A percentile compares a stretch with the other conserved stretches of the same genome.
phyloP scores from a whole-genome alignment of 2,329 filamentous ascomycete species.

The Exophiala calicioides region DNA sequence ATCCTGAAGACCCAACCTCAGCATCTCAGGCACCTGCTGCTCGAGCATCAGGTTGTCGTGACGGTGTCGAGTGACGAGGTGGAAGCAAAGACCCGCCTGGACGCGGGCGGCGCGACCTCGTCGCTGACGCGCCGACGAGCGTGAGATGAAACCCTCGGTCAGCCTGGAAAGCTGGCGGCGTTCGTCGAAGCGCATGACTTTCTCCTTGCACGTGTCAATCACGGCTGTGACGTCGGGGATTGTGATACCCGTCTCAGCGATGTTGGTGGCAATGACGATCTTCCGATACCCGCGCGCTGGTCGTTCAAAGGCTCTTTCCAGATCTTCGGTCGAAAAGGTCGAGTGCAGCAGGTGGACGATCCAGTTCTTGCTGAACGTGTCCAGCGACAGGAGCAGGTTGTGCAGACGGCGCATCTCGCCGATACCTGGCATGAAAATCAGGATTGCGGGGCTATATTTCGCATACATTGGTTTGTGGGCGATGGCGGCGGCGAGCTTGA shows the following conservation, averaged over 20 bases:
- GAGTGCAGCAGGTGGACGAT: conserved; percentile 89
- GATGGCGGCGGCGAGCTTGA: conserved; percentile 75
- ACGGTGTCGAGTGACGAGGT: conserved; percentile 86
- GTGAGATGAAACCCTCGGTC: conserved; percentile 91
- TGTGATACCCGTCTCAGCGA: conserved; percentile 97
- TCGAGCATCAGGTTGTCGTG: conserved; percentile 74
- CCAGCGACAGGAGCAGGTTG: conserved; percentile 77
- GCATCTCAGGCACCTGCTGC: conserved; percentile 94
- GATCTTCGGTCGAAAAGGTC: conserved; percentile 91
- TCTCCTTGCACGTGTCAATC: conserved; percentile 93
- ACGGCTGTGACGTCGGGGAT: conserved; percentile 98
- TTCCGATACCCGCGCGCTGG: conserved; percentile 82
- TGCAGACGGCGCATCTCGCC: conserved; percentile 88
- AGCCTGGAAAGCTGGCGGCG: conserved; percentile 84
- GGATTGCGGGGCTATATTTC: conserved; percentile 80
- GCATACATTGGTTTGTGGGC: conserved; percentile 66
- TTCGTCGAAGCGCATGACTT: conserved; percentile 76
- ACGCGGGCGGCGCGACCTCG: conserved; percentile 93
- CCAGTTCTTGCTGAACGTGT: conserved; percentile 75
- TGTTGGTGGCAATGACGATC: conserved; percentile 95
- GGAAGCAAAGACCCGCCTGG: conserved; percentile 91
- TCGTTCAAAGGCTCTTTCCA: conserved; percentile 86
- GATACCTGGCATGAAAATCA: conserved; percentile 94
- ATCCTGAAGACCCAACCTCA: conserved; percentile 90
- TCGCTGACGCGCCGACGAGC: conserved; percentile 92